Percentiles rank a stretch among this genome's conserved stretches.
Conservation (phyloP, 129 eudicot genomes). For the Silybum marianum region DNA sequence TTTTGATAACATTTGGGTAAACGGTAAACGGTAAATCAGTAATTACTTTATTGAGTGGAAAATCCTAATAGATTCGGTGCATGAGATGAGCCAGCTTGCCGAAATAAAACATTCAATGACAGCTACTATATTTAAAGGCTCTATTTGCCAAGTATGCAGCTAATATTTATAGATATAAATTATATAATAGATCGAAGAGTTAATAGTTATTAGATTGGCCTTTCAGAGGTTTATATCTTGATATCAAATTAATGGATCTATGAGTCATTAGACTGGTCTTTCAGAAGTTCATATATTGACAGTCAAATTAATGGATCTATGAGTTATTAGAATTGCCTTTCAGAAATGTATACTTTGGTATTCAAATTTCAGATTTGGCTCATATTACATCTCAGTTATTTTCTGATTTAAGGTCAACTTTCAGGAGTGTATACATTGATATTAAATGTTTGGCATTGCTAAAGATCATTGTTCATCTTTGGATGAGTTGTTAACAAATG, state of each 20-base stretch:
- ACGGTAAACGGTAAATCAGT: neutral
- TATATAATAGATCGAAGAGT: neutral
- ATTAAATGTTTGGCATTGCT: conserved; percentile 5
- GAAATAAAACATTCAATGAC: neutral
- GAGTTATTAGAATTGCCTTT: neutral
- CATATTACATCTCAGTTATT: too few relatives aligned
- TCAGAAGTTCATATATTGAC: neutral
- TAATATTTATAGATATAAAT: conserved; percentile 6
- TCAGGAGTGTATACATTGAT: neutral
- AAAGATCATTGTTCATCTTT: neutral
- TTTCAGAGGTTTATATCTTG: neutral
- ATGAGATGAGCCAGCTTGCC: conserved; percentile 1
- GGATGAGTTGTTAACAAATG: neutral
- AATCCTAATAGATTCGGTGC: neutral
- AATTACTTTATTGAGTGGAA: neutral
- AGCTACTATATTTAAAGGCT: neutral
- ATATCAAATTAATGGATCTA: conserved; percentile 2
- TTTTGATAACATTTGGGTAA: conserved; percentile 7
- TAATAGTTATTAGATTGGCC: neutral
- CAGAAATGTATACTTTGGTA: neutral
- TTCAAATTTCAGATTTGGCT: neutral
- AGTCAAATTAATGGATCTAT: neutral
- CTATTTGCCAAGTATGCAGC: neutral
- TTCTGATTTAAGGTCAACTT: too few relatives aligned
- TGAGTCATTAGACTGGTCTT: neutral